Evolutionary conservation across 176 grass and related monocot genomes (phyloP), one percentile per base, ranked within the genome.

Genomic region (Themeda triandra): DNA sequence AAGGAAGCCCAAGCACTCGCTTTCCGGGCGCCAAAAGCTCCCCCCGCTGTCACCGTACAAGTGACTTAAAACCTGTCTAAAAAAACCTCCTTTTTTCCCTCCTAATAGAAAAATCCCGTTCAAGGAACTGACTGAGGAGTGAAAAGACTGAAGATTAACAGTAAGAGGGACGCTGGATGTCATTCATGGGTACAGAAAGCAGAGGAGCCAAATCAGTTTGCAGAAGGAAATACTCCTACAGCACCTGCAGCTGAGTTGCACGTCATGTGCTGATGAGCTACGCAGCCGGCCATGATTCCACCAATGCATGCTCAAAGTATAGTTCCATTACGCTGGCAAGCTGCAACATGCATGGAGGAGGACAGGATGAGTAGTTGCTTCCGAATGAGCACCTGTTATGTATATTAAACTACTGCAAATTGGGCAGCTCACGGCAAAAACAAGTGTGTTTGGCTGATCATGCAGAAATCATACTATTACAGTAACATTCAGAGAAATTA

Each of bases 321-420:
- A 54, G 11, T 45, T 42, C 58, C 64, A 17, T 12, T 17, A 24
- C 29, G 65, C 51, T 46, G 37, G 8, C 66, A 59, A 42, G 49
- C 23, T 42, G 49, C 76, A 48, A 69, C 68, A 83, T 36, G 71
- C 13, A n/a, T n/a, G n/a, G n/a, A n/a, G n/a, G n/a, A 64, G 51
- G 30, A 62, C 58, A 62, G 58, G 58, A 62, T 59, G 21, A 6
- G 28, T 30, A 39, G 63, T 62, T 84, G 54, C 60, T 80, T 66
- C 81, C 27, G 27, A 58, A 63, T 8, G 21, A 56, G 21, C 79
- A 54, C 76, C 39, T 80, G 10, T 14, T 25, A 4, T 33, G 2
- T 4, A 62, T 27, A 40, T 72, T 74, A 80, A 80, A 68, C 45
- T 88, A 80, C 1, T 88, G 30, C 87, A 74, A 75, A 68, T 84